Evolutionary conservation across 2,329 filamentous ascomycete genomes (phyloP), one percentile per base, ranked within the genome.

Genomic region (Aspergillus tanneri): DNA sequence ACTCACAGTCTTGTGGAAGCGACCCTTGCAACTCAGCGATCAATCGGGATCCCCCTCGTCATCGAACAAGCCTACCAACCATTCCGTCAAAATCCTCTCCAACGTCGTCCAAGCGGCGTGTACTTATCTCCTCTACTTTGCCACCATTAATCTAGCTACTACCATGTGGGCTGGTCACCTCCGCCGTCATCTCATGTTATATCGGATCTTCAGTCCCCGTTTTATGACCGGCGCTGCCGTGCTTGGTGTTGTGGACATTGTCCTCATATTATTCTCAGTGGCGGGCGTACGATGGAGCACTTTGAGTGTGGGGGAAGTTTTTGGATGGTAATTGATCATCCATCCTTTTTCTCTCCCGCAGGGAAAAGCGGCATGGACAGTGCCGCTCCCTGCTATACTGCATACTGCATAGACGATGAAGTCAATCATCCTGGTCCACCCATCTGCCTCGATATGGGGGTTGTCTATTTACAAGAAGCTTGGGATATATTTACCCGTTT

Each of bases 121-220:
- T 12, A 86, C 85, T 21, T 90, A 96, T 63, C 72, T 92, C 5
- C 75, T 87, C 1, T 95, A 92, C 65, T 93, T 90, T 64, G 88
- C 88, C 4, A 86, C 88, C 7, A 81, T 96, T 64, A 86, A 86
- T 22, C 72, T 96, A 18, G 88, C 90, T 0, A 96, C 91, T 4
- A 95, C 93, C 60, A 83, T 87, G 68, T 96, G 92, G 86, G 89
- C 92, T 0, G 91, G 88, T 1, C 85, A 90, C 73, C 72, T 99
- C 62, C 79, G 93, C 45, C 80, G 93, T 43, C 93, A 99, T 74
- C 78, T 99, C 54, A 99, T 99, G 93, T 79, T 99, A 23, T 99
- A 93, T 72, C 81, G 93, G 34, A 90, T 99, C 35, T 99, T 99
- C 64, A 86, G 81, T 71, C 93, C 93, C 38, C 76, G 92, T 22